A percentile compares a stretch with the other conserved stretches of the same genome.
Conservation (phyloP, 306 rosid species). For the Medicago lupulina region DNA sequence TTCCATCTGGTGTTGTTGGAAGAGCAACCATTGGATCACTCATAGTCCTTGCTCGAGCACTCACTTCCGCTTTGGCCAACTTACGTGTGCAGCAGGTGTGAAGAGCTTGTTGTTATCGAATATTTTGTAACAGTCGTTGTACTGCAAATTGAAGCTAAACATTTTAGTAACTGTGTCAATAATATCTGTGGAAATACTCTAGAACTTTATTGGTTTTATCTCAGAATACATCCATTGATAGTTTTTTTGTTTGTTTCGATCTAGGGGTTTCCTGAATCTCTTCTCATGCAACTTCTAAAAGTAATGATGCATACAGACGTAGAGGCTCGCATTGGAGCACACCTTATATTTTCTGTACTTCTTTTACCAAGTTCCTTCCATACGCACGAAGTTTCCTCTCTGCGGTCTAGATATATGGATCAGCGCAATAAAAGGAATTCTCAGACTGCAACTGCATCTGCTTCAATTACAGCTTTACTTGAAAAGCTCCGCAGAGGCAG, state of each 20-base stretch:
- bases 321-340: constrained; percentile 92
- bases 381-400: constrained; percentile 58
- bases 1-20: constrained; percentile 77
- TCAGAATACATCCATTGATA: constrained; percentile 22
- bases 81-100: constrained; percentile 74
- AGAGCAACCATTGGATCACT: constrained; percentile 80
- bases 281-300: constrained; percentile 85
- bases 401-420: constrained; percentile 61
- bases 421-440: constrained; percentile 68
- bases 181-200: not conserved
- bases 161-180: not conserved
- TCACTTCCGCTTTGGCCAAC: constrained; percentile 62
- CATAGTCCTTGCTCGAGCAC: constrained; percentile 75
- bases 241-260: constrained; percentile 30
- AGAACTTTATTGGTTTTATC: constrained; percentile 11
- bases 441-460: constrained; percentile 74
- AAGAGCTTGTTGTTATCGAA: not conserved
- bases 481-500: constrained; percentile 86
- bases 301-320: constrained; percentile 86
- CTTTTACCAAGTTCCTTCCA: constrained; percentile 72
- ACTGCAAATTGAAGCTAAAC: constrained; percentile 24
- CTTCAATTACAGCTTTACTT: constrained; percentile 88
- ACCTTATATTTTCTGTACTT: constrained; percentile 85
- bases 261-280: constrained; percentile 90
- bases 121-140: not conserved